Base-by-base conservation (phyloP, 192 early-diverging fungal species). In the Podila minutissima region DNA sequence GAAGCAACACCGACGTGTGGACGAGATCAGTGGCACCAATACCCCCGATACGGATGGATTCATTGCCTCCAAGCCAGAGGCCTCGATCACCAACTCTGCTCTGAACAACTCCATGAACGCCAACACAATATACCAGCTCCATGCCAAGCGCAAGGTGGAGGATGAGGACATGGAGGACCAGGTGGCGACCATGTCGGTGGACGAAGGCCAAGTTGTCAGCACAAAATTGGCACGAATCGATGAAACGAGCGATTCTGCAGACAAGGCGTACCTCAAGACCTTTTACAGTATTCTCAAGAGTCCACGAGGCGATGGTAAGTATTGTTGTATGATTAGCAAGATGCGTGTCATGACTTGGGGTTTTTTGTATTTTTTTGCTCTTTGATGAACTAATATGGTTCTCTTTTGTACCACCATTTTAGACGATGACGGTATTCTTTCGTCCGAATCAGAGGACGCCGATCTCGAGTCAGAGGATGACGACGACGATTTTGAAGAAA, bases 381-480 rank as follows among this genome's bases (percentile, higher is more conserved):
- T 22, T 57, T 26, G 4, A 60, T 31, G 20, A 0, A 11, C 37
- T 22, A 59, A 22, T 48, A 2, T 5, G 28, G 9, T 24, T 22
- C 13, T 49, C 41, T 4, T n/a, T 41, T 70, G 10, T 33, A 1
- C 48, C 26, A n/a, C 10, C 5, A 58, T 2, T 2, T 37, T 73
- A 81, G 77, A 81, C 15, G 77, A 81, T 57, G 77, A 81, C 31
- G 77, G 77, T 0, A 81, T 81, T 51, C 67, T 81, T 29, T 81
- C 77, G 5, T 81, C 77, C 8, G 77, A 81, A 46, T 81, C 77
- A 13, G 77, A 81, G 2, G 77, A 81, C 60, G 71, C 77, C 2
- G 77, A 81, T 17, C 51, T 81, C 4, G 77, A 81, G 46, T 81
- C 77, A n/a, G 77, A 81, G 51, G 77, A 81, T 41, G 77, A 81